Percentiles rank a stretch among this genome's conserved stretches.
Conservation (phyloP, 2,329 filamentous ascomycete genomes). For the Penicillium sp. region DNA sequence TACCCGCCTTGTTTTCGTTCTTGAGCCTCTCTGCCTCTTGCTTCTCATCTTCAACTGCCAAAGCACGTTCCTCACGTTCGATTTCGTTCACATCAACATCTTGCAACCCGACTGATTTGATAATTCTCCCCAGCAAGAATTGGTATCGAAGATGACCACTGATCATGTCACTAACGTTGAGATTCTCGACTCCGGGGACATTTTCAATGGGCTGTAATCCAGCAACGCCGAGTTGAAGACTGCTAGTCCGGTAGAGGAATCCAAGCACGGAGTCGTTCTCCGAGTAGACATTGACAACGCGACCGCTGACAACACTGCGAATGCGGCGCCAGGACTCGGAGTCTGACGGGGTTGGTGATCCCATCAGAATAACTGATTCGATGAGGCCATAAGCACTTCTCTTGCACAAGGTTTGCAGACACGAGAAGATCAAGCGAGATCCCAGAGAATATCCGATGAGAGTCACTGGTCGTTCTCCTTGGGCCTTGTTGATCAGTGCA, state of each 20-base stretch:
- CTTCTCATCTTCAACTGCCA: conserved; percentile 39
- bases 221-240: conserved; percentile 77
- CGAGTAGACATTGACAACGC: conserved; percentile 84
- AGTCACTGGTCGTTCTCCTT: conserved; percentile 77
- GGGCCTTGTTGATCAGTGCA: conserved; percentile 75
- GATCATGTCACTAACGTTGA: conserved; percentile 64
- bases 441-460: conserved; percentile 80
- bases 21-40: conserved; percentile 37
- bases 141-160: conserved; percentile 70
- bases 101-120: conserved; percentile 68
- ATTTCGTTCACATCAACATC: conserved; percentile 55
- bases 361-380: conserved; percentile 80
- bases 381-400: conserved; percentile 78
- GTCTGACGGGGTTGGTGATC: conserved; percentile 72
- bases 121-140: conserved; percentile 63
- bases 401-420: conserved; percentile 72
- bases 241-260: conserved; percentile 82
- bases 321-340: conserved; percentile 72
- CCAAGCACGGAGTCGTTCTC: conserved; percentile 83
- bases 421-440: conserved; percentile 78
- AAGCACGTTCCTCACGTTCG: conserved; percentile 43
- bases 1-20: conserved; percentile 31
- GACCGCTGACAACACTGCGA: conserved; percentile 73
- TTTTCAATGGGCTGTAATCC: conserved; percentile 71
- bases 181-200: conserved; percentile 57